phyloP scores from a whole-genome alignment of 1,284 basidiomycete genomes.

The Ceratobasidium sp. region DNA sequence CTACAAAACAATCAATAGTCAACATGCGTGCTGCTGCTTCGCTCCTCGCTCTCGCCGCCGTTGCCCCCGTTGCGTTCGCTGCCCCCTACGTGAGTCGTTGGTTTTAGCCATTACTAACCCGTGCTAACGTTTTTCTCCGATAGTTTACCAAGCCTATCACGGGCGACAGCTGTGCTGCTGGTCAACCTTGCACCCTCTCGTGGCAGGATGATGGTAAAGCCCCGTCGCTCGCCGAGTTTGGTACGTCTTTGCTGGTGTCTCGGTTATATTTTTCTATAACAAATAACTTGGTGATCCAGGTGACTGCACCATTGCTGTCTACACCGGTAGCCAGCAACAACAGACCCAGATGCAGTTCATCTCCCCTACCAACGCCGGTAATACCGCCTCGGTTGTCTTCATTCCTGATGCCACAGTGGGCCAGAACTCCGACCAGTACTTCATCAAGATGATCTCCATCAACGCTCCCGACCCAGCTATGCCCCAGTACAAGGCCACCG shows the following conservation, averaged over 20 bases:
- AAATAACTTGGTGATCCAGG: neutral
- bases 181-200: constrained; percentile 54
- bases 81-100: constrained; percentile 24
- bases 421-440: constrained; percentile 49
- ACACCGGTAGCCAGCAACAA: constrained; percentile 20
- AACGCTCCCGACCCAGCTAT: constrained; percentile 50
- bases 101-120: neutral
- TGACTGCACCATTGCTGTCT: constrained; percentile 19
- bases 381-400: constrained; percentile 51
- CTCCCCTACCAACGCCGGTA: constrained; percentile 55
- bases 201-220: constrained; percentile 57
- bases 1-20: constrained; percentile 16
- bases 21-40: constrained; percentile 39
- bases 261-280: neutral
- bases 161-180: constrained; percentile 52
- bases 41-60: constrained; percentile 18
- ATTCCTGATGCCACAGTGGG: constrained; percentile 55
- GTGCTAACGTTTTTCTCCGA: neutral
- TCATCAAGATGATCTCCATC: constrained; percentile 53
- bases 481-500: constrained; percentile 55
- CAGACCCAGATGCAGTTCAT: constrained; percentile 56
- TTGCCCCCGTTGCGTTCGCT: constrained; percentile 31
- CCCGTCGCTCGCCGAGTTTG: constrained; percentile 54
- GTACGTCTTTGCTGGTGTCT: constrained; percentile 42
- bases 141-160: constrained; percentile 51